Evolutionary conservation across 2,329 filamentous ascomycete genomes (phyloP), one percentile per base, ranked within the genome.

Genomic region (Coleophoma crateriformis): DNA sequence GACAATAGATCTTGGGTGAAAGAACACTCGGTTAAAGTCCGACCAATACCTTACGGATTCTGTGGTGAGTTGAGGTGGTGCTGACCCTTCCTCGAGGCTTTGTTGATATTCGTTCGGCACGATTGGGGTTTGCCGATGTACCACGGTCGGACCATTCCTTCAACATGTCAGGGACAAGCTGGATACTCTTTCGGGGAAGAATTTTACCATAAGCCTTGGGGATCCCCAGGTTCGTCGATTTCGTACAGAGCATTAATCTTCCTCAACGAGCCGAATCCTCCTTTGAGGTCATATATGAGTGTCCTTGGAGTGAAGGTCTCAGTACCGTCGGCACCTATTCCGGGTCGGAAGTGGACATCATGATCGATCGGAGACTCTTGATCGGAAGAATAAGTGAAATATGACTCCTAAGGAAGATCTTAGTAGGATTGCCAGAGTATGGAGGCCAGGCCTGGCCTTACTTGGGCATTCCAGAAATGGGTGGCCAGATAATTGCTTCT

Each of bases 401-500:
- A 99, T 1, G 92, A 96, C 75, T 99, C 94, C 87, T 96, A 55
- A 11, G 33, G 13, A 34, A 17, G n/a, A n/a, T 15, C 46, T 49
- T 39, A 52, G 61, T 48, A 59, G 46, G 41, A 33, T 20, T 41
- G 15, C 12, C 35, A 13, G 14, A 7, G 37, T 7, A 48, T 10
- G 37, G 44, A 49, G 14, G 27, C 34, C 42, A 20, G 7, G 37
- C 37, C 33, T 12, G 20, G 35, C 27, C 64, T 55, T 62, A 89
- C 88, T 75, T 96, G 92, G 6, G 88, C 77, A 62, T 99, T 99
- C 94, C 94, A 99, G 68, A 96, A 99, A 72, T 99, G 94, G 0
- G 91, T 95, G 32, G 87, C 91, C 19, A 95, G 73, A 63, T 96
- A 95, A 68, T 99, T 99, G 67, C 88, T 91, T 64, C 88, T 84